A percentile compares a stretch with the other conserved stretches of the same genome.
These are phyloP conservation scores for Aspergillus steynii DNA, from an alignment of 495 filamentous ascomycete species.

Conservation along the genomic window DNA sequence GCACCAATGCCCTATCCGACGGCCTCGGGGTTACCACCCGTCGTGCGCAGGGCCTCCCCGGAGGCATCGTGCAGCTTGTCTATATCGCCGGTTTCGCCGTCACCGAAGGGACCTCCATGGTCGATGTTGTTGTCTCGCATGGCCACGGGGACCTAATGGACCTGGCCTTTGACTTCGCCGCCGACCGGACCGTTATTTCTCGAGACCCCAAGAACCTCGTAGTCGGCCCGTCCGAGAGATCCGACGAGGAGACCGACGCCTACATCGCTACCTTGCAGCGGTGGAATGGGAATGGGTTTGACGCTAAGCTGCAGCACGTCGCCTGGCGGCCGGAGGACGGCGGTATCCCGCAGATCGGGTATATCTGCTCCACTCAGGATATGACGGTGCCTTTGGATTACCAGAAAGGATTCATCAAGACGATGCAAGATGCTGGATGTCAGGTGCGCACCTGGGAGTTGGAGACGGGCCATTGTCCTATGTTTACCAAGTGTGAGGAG, in stretches of 20 bases:
- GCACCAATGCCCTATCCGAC: constrained; percentile 8
- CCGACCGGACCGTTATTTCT: constrained; percentile 5
- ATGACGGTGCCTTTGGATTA: constrained; percentile 13
- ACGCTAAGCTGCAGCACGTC: constrained; percentile 1
- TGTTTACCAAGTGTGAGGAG: constrained; percentile 8
- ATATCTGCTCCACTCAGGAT: constrained; percentile 7
- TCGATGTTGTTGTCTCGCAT: constrained; percentile 1
- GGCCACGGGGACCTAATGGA: constrained; percentile 7
- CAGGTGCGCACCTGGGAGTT: constrained; percentile 6
- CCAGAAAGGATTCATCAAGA: constrained; percentile 8
- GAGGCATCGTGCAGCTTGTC: constrained; percentile 1
- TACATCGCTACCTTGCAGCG: constrained; percentile 4
- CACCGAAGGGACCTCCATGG: constrained; percentile 6
- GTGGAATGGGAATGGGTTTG: constrained; percentile 10
- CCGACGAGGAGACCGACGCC: constrained; percentile 7
- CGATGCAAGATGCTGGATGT: background rate
- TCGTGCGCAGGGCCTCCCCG: background rate
- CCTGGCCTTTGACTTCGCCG: constrained; percentile 10
- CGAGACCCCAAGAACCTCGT: constrained; percentile 2
- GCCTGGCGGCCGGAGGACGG: constrained; percentile 8
- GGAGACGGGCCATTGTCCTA: constrained; percentile 16
- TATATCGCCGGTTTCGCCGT: constrained; percentile 2
- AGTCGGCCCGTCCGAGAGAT: background rate
- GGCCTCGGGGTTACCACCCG: constrained; percentile 1
- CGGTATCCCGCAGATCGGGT: constrained; percentile 3